Percentiles rank a stretch among this genome's conserved stretches.
These are phyloP conservation scores for Porodaedalea pini DNA, from an alignment of 1,284 basidiomycete species.

Conservation along the genomic window DNA sequence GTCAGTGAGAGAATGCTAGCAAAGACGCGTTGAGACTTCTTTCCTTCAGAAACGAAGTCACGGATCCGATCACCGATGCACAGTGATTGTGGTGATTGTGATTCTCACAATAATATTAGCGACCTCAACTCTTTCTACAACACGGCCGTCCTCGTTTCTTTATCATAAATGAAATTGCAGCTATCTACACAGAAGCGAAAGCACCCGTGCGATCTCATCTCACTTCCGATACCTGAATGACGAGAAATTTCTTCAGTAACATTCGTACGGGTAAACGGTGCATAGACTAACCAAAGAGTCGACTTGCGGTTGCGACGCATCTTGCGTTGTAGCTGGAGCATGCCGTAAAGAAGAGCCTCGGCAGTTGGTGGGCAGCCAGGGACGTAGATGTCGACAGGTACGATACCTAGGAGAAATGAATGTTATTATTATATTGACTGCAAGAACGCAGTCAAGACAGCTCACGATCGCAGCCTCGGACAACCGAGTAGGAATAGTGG, in stretches of 20 bases:
- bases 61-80: too few relatives aligned
- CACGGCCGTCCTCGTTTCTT: background rate
- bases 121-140: too few relatives aligned
- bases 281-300: slow-evolving; percentile 74
- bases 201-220: background rate
- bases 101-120: too few relatives aligned
- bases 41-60: too few relatives aligned
- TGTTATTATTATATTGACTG: slow-evolving; percentile 3
- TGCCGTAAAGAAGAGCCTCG: slow-evolving; percentile 90
- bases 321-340: slow-evolving; percentile 96
- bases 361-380: slow-evolving; percentile 94
- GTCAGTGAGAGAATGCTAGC: too few relatives aligned
- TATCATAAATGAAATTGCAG: background rate
- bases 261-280: slow-evolving; percentile 13
- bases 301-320: slow-evolving; percentile 90
- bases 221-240: slow-evolving; percentile 12
- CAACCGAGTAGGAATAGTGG: slow-evolving; percentile 98
- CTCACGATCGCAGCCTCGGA: slow-evolving; percentile 96
- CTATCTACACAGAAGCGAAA: background rate
- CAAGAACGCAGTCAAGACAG: slow-evolving; percentile 21
- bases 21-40: too few relatives aligned
- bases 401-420: slow-evolving; percentile 59
- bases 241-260: background rate
- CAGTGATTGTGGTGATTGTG: too few relatives aligned
- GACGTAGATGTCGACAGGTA: slow-evolving; percentile 97